Base-by-base conservation (phyloP, 106 monocot species). In the Agapanthus africanus region DNA sequence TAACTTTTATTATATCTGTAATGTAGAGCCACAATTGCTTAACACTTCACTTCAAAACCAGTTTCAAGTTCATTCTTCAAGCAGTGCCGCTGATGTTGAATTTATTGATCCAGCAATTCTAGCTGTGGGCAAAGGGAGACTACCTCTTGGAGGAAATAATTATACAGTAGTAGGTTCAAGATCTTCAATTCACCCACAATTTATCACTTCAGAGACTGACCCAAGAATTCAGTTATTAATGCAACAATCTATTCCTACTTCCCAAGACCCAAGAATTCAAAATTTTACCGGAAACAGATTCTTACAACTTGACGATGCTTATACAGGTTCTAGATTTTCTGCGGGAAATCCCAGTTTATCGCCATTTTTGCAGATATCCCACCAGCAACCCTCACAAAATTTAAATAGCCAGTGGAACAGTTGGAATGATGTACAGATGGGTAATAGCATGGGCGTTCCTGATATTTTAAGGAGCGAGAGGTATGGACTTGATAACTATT, bases 51-150 rank as follows among this genome's bases (percentile, higher is more conserved):
- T 59, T 37, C 54, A 64, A 54, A 80, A 79, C 59, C 77, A 80
- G 59, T 74, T 81, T 65, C 78, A 86, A 65, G 16, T 64, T 28
- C 68, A 85, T 74, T 62, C 70, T 44, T 14, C 78, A 40, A 77
- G 67, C 31, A 78, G 51, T 70, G 46, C 72, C 31, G 65, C 52
- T 63, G 86, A 93, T 78, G 71, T 89, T 71, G 89, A 93, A 77
- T 81, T 89, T 54, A 75, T 81, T 66, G 93, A 93, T 75, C 93
- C 93, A 35, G 93, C 93, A 49, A 89, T 93, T 68, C 76, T 93
- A 61, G 93, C 88, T 59, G 91, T 91, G 11, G 87, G 84, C 62
- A 91, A 87, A 78, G 85, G 87, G 22, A 71, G 76, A 33, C 65
- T 79, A 46, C 74, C 80, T 27, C 71, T 66, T 63, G 79, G 79